Evolutionary conservation across 1,284 basidiomycete genomes (phyloP), one percentile per base, ranked within the genome.

Genomic region (Leccinum olivaceoglutinosum): DNA sequence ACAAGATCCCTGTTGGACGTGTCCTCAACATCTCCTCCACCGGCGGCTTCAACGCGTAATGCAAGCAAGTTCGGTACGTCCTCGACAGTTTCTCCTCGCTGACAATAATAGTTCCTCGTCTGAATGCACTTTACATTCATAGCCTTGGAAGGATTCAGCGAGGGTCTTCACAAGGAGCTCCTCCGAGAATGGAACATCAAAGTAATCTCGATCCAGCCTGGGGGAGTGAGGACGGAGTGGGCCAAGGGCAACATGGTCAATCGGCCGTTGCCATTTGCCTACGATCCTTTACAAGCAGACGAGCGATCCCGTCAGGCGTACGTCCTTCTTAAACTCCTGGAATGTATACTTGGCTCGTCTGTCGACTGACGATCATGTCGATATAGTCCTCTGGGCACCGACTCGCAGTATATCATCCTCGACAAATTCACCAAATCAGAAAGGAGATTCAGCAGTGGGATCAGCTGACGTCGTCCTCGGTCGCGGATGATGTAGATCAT

Each of bases 121-220:
- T 60, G 14, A 62, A 14, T 16, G 5, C n/a, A 12, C 3, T 14
- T 51, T 21, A 51, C 49, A 51, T 38, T 57, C 14, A 39, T 51
- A 70, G 71, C 69, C 1, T 61, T 70, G 53, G 69, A 73, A 60
- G 69, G 69, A 5, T 70, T 70, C 41, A 65, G 71, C 16, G 71
- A 70, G 41, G 62, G 32, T 2, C 59, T 70, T 6, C 61, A 71
- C 6, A 69, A 66, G 49, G 69, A 70, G n/a, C 71, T 70, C 1
- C 58, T 5, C 7, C 63, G 68, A 0, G 71, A 70, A 34, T 70
- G 71, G 71, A 70, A 70, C 25, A 71, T 70, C 53, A 70, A 64
- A 41, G 36, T 72, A 2, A 68, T 70, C 25, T n/a, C n/a, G 6
- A 41, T 67, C 18, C 71, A 72, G 18, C 69, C 69, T 10, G 71